phyloP scores from a whole-genome alignment of 169 alveolate species.

The Plasmodium knowlesi region DNA sequence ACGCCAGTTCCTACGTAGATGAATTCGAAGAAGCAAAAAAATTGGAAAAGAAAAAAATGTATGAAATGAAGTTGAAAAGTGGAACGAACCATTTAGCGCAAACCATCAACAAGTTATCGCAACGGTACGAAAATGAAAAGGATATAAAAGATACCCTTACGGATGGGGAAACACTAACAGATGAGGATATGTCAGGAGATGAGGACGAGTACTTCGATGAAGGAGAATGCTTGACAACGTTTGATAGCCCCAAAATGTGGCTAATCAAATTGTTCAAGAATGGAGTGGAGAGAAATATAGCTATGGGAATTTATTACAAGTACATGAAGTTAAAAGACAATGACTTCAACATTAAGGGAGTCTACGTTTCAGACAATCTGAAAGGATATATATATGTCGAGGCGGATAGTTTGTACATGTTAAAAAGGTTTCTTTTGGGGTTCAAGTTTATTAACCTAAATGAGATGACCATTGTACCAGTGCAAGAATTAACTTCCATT shows the following conservation, averaged over 20 bases:
- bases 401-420: conserved; percentile 86
- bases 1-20: conserved; percentile 86
- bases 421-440: conserved; percentile 85
- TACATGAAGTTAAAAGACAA: conserved; percentile 82
- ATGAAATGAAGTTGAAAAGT: conserved; percentile 77
- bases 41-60: conserved; percentile 81
- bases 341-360: conserved; percentile 85
- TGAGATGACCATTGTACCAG: conserved; percentile 86
- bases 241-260: conserved; percentile 90
- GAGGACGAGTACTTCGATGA: conserved; percentile 51
- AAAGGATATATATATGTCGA: conserved; percentile 87
- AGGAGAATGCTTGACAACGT: conserved; percentile 39
- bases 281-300: conserved; percentile 82
- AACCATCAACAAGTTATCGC: conserved; percentile 87
- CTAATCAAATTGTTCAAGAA: conserved; percentile 82
- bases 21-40: conserved; percentile 85
- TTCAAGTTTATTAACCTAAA: conserved; percentile 83
- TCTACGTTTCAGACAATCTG: conserved; percentile 87
- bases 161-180: conserved; percentile 78
- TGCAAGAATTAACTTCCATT: conserved; percentile 87
- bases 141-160: conserved; percentile 82
- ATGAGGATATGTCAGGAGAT: conserved; percentile 70
- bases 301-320: conserved; percentile 85
- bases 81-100: conserved; percentile 89
- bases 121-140: conserved; percentile 85